These are phyloP conservation scores for Populus hybrid DNA, from an alignment of 441 rosid species.

Conservation along the genomic window DNA sequence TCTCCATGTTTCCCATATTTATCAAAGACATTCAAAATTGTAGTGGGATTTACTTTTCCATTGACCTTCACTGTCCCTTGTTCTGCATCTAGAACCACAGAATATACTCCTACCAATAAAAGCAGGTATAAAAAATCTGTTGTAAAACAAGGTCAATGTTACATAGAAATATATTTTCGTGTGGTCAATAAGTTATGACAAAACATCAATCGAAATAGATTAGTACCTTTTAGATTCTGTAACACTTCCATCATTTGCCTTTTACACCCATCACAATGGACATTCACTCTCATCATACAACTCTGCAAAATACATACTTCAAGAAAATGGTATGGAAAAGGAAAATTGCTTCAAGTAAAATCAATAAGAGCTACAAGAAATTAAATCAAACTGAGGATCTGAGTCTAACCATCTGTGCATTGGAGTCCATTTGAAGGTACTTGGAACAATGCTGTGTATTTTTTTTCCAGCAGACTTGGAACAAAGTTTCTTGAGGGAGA, in stretches of 20 bases:
- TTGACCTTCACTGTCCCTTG: slow-evolving; percentile 28
- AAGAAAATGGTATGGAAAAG: background rate
- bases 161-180: too few species aligned
- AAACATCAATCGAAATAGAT: background rate
- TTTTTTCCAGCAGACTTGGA: too few species aligned
- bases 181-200: too few species aligned
- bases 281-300: slow-evolving; percentile 27
- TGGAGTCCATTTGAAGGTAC: too few species aligned
- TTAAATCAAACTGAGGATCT: too few species aligned
- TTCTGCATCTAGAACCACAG: slow-evolving; percentile 28
- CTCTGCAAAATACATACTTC: slow-evolving; percentile 8
- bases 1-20: slow-evolving; percentile 40
- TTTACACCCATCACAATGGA: slow-evolving; percentile 30
- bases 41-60: slow-evolving; percentile 32
- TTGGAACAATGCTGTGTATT: too few species aligned
- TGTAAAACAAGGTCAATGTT: too few species aligned
- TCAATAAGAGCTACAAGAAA: too few species aligned
- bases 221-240: slow-evolving; percentile 37
- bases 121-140: background rate
- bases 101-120: slow-evolving; percentile 23
- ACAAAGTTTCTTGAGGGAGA: too few species aligned
- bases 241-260: slow-evolving; percentile 33
- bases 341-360: background rate
- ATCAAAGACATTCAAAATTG: slow-evolving; percentile 15
- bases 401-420: too few species aligned